Percentiles rank a stretch among this genome's conserved stretches.
phyloP scores from a whole-genome alignment of 148 eudicot species.

The Euryodendron excelsum region DNA sequence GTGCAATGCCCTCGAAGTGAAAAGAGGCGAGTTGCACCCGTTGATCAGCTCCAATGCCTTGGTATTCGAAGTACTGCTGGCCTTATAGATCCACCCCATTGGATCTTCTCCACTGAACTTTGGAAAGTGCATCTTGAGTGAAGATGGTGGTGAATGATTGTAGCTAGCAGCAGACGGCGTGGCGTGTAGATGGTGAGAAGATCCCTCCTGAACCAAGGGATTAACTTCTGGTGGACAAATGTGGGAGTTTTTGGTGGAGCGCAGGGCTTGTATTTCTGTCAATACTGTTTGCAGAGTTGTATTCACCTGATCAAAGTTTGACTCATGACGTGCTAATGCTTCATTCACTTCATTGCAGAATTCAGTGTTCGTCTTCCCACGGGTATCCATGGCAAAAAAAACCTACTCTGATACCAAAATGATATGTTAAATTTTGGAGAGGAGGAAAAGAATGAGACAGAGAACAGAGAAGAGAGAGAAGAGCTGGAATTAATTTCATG shows the following conservation, averaged over 20 bases:
- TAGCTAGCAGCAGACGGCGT: not conserved
- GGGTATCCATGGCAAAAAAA: not conserved
- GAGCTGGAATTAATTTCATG: too few relatives aligned
- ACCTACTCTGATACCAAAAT: not conserved
- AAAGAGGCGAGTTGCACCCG: slow-evolving; percentile 2
- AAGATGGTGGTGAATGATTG: not conserved
- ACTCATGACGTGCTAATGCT: not conserved
- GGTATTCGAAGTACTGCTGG: not conserved
- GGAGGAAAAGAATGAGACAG: too few relatives aligned
- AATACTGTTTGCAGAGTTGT: too few relatives aligned
- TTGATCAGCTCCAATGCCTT: not conserved
- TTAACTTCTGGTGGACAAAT: too few relatives aligned
- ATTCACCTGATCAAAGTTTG: not conserved
- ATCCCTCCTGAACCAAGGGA: too few relatives aligned
- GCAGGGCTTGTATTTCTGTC: not conserved
- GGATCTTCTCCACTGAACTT: slow-evolving; percentile 12
- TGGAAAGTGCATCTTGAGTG: not conserved
- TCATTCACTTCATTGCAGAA: not conserved
- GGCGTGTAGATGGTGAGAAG: not conserved
- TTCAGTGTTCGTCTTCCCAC: not conserved
- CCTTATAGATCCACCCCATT: slow-evolving; percentile 11
- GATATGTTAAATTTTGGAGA: too few relatives aligned
- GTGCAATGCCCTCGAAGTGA: slow-evolving; percentile 14
- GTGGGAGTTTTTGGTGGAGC: too few relatives aligned
- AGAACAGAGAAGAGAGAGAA: too few relatives aligned